Percentiles rank a stretch among this genome's conserved stretches.
Evolutionary conservation across 495 filamentous ascomycete genomes (phyloP).

Genomic region (Tuber brumale): DNA sequence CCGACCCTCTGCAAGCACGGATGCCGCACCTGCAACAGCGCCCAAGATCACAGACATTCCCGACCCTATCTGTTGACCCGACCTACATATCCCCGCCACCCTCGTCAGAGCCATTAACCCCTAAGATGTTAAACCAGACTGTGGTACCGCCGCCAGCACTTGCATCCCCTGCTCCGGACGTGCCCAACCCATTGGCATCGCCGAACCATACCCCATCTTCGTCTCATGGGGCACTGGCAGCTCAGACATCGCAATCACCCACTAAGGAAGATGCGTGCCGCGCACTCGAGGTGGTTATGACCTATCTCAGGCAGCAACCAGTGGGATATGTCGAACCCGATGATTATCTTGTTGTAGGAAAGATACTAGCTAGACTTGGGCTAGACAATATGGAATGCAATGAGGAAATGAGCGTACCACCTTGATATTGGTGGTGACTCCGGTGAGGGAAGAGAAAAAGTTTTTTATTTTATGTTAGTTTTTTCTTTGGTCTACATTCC

Average conservation of each 20-base stretch:
- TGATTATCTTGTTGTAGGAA: slow-evolving; percentile 75
- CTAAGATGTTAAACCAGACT: slow-evolving; percentile 53
- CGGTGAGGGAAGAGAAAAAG: background rate
- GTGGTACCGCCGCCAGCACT: slow-evolving; percentile 57
- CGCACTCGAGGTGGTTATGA: slow-evolving; percentile 79
- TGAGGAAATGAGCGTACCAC: background rate
- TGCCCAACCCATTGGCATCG: slow-evolving; percentile 46
- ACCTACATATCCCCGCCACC: slow-evolving; percentile 62
- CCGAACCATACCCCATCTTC: slow-evolving; percentile 36
- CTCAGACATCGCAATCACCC: slow-evolving; percentile 52
- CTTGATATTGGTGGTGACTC: background rate
- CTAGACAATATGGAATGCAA: slow-evolving; percentile 21
- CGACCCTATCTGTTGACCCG: slow-evolving; percentile 60
- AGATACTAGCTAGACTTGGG: slow-evolving; percentile 50
- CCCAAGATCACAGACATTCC: slow-evolving; percentile 88
- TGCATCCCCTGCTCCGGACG: slow-evolving; percentile 63
- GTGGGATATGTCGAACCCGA: slow-evolving; percentile 65
- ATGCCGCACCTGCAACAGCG: slow-evolving; percentile 52
- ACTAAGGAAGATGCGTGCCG: slow-evolving; percentile 83
- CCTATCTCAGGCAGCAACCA: slow-evolving; percentile 71
- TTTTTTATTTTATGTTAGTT: slow-evolving; percentile 5
- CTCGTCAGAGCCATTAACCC: slow-evolving; percentile 56
- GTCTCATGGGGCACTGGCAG: slow-evolving; percentile 45
- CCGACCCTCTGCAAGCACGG: slow-evolving; percentile 54
- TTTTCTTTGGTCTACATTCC: slow-evolving; percentile 10